Percentiles rank a stretch among this genome's conserved stretches.
These are phyloP conservation scores for Lipomyces mesembrius DNA, from an alignment of 805 yeast genomes.

Conservation along the genomic window DNA sequence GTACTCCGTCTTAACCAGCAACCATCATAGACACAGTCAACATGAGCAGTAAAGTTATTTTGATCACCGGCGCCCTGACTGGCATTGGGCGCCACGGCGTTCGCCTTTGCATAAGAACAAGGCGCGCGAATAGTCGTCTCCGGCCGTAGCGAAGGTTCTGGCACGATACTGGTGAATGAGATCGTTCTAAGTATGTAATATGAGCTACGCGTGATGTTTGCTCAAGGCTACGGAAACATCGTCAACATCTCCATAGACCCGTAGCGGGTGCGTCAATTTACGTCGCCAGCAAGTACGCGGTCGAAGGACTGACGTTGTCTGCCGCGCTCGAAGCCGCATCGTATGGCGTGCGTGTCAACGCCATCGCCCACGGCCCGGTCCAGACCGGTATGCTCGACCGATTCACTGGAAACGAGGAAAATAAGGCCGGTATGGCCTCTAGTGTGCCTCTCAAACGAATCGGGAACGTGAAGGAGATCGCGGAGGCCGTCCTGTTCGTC, in stretches of 20 bases:
- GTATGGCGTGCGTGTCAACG: conserved; percentile 25
- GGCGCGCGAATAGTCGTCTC: neutral
- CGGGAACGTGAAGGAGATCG: conserved; percentile 3
- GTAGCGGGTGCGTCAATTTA: conserved; percentile 18
- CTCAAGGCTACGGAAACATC: conserved; percentile 10
- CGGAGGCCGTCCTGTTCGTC: neutral
- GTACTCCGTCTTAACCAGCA: too few relatives aligned
- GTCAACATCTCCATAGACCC: conserved; percentile 18
- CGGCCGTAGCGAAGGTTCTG: neutral
- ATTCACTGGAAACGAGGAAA: conserved; percentile 6
- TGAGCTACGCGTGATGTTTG: conserved; percentile 1
- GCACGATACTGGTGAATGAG: neutral
- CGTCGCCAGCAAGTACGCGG: conserved; percentile 22
- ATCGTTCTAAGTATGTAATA: neutral
- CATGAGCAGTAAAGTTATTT: neutral
- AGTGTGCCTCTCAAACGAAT: conserved; percentile 7
- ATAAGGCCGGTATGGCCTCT: neutral
- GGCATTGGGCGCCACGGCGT: conserved; percentile 2
- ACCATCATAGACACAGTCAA: neutral
- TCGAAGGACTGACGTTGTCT: conserved; percentile 19
- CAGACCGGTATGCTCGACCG: conserved; percentile 19
- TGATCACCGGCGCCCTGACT: conserved; percentile 1
- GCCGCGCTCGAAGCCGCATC: conserved; percentile 22
- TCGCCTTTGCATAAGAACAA: neutral
- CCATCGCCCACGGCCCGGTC: conserved; percentile 24